Conservation (phyloP, 2,329 filamentous ascomycete genomes). For the Harringtonia lauricola region DNA sequence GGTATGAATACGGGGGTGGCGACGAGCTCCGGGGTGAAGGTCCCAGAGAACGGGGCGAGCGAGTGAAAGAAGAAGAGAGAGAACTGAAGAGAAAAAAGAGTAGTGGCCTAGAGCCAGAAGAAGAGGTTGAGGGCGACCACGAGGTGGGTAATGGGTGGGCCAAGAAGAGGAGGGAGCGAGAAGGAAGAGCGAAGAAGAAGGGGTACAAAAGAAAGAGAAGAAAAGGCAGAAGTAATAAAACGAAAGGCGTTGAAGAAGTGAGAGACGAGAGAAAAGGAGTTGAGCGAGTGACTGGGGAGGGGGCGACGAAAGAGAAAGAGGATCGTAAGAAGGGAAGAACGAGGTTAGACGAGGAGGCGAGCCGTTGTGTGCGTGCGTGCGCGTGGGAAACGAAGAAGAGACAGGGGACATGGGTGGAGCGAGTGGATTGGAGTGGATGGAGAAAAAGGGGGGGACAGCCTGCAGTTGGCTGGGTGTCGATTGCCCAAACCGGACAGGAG, state of each 20-base stretch:
- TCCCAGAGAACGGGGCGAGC: not conserved
- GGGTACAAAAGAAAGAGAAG: not conserved
- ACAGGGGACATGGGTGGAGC: not conserved
- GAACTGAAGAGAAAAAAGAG: slow-evolving; percentile 15
- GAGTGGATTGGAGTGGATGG: slow-evolving; percentile 11
- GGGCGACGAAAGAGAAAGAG: not conserved
- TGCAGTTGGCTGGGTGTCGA: slow-evolving; percentile 19
- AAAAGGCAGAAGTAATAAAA: slow-evolving; percentile 11
- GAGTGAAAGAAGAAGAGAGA: slow-evolving; percentile 12
- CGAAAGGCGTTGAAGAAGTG: slow-evolving; percentile 6
- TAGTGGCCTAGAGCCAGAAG: slow-evolving; percentile 21
- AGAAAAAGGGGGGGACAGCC: slow-evolving; percentile 14
- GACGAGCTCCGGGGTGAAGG: not conserved
- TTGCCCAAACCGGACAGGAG: slow-evolving; percentile 24
- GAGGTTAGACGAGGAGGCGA: slow-evolving; percentile 1
- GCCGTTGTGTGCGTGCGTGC: slow-evolving; percentile 11
- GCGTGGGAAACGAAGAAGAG: slow-evolving; percentile 2
- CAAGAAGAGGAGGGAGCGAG: slow-evolving; percentile 16
- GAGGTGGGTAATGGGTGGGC: slow-evolving; percentile 5
- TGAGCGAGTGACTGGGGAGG: slow-evolving; percentile 6
- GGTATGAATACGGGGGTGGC: not conserved
- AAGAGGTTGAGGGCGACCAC: slow-evolving; percentile 4
- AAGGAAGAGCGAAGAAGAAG: slow-evolving; percentile 1
- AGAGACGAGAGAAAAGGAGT: slow-evolving; percentile 11
- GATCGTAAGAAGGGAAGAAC: slow-evolving; percentile 2